Percentiles rank a stretch among this genome's conserved stretches.
Evolutionary conservation across 2,329 filamentous ascomycete genomes (phyloP).

Genomic region (Talaromyces albobiverticillius): DNA sequence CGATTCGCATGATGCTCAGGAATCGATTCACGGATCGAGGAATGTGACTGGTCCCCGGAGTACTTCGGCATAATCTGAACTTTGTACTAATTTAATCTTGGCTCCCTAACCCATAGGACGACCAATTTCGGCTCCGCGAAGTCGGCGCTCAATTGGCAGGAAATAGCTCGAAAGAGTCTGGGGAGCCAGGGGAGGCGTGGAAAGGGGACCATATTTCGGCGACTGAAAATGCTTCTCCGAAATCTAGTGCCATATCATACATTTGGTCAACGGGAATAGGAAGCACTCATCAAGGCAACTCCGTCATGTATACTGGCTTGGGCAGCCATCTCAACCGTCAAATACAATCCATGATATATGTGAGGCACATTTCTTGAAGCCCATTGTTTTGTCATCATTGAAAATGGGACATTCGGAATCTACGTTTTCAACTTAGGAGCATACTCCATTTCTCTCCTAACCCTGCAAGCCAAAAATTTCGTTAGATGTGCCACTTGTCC

Average conservation of each 20-base stretch:
- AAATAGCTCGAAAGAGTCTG: not conserved
- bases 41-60: not conserved
- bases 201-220: not conserved
- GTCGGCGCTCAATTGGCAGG: not conserved
- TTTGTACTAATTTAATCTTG: not conserved
- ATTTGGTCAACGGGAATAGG: not conserved
- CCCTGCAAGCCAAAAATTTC: not conserved
- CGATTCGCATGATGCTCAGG: not conserved
- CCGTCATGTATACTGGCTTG: not conserved
- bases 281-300: not conserved
- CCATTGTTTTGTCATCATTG: not conserved
- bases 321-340: not conserved
- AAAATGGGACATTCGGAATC: too few relatives aligned
- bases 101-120: not conserved
- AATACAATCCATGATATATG: not conserved
- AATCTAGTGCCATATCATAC: not conserved
- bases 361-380: not conserved
- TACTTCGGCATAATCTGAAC: not conserved
- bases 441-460: not conserved
- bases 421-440: too few relatives aligned
- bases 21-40: not conserved
- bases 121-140: not conserved
- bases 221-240: not conserved
- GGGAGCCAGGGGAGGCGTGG: not conserved
- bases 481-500: not conserved